A percentile compares a stretch with the other conserved stretches of the same genome.
Evolutionary conservation across 768 basidiomycete species (phyloP).

Genomic region (Daedaleopsis sinensis): DNA sequence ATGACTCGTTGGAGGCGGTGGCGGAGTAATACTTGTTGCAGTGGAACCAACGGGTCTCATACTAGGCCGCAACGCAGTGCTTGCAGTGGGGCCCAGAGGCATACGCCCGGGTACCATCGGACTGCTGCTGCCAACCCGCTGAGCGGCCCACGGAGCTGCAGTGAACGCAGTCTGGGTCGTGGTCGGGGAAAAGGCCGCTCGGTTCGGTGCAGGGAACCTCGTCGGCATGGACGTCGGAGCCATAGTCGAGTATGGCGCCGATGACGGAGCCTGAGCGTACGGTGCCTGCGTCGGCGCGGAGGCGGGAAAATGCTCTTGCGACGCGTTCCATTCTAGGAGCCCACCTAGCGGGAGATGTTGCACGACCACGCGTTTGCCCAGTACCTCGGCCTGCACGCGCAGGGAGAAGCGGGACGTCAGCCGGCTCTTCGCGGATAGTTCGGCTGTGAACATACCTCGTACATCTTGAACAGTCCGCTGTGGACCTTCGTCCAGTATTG

Average conservation of each 20-base stretch:
- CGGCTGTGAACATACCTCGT: constrained; percentile 56
- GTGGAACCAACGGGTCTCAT: neutral
- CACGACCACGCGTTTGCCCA: constrained; percentile 94
- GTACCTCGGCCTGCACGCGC: constrained; percentile 72
- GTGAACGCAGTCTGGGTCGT: neutral
- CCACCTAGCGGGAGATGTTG: constrained; percentile 92
- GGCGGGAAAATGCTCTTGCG: neutral
- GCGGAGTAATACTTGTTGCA: constrained; percentile 4
- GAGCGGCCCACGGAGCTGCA: neutral
- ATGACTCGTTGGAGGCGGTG: constrained; percentile 6
- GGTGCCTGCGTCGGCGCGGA: neutral
- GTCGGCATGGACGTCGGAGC: constrained; percentile 8
- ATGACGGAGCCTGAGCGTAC: neutral
- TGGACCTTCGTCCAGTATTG: constrained; percentile 92
- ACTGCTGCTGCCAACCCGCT: neutral
- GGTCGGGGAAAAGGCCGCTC: neutral
- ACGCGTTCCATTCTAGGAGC: constrained; percentile 64
- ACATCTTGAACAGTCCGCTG: constrained; percentile 93
- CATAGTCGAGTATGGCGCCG: constrained; percentile 1
- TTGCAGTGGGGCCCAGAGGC: constrained; percentile 28
- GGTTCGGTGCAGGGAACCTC: neutral
- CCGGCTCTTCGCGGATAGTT: neutral
- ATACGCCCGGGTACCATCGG: constrained; percentile 22
- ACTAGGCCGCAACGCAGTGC: constrained; percentile 20
- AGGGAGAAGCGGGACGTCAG: neutral